A percentile compares a stretch with the other conserved stretches of the same genome.
Conservation (phyloP, 208 protist genomes). For the Trypanosoma avium region DNA sequence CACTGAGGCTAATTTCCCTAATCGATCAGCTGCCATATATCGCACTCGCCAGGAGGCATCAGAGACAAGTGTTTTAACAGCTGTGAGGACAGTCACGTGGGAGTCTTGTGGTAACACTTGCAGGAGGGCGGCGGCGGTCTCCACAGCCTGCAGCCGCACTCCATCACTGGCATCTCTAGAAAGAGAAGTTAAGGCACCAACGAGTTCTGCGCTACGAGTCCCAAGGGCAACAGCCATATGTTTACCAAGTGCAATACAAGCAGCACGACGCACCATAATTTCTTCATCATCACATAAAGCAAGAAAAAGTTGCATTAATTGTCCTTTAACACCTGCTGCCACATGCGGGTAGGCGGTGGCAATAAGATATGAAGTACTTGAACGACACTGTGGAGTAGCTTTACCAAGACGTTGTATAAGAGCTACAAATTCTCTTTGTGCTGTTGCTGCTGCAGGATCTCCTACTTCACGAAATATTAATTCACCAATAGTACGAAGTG, state of each 20-base stretch:
- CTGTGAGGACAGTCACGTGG: conserved; percentile 75
- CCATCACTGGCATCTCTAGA: conserved; percentile 96
- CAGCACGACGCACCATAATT: conserved; percentile 97
- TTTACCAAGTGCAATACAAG: conserved; percentile 90
- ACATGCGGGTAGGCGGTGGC: conserved; percentile 86
- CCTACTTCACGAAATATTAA: conserved; percentile 53
- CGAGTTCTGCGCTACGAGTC: conserved; percentile 76
- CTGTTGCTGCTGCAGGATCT: conserved; percentile 26
- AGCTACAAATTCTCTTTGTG: conserved; percentile 86
- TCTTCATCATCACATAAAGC: conserved; percentile 96
- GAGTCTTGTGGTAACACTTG: conserved; percentile 82
- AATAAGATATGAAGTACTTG: conserved; percentile 94
- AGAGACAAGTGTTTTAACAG: conserved; percentile 60
- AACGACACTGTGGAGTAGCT: conserved; percentile 95
- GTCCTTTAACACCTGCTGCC: conserved; percentile 41
- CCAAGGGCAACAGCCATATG: conserved; percentile 66
- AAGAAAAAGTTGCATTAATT: conserved; percentile 62
- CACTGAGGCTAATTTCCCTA: conserved; percentile 71
- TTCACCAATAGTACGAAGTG: conserved; percentile 71
- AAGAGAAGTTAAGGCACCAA: conserved; percentile 90
- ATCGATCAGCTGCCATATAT: conserved; percentile 97
- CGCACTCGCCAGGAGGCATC: conserved; percentile 98
- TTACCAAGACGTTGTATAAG: conserved; percentile 88
- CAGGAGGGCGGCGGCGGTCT: conserved; percentile 89
- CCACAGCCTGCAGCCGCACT: conserved; percentile 95